phyloP scores from a whole-genome alignment of 371 early-diverging fungal genomes.

The Mucor circinelloides region DNA sequence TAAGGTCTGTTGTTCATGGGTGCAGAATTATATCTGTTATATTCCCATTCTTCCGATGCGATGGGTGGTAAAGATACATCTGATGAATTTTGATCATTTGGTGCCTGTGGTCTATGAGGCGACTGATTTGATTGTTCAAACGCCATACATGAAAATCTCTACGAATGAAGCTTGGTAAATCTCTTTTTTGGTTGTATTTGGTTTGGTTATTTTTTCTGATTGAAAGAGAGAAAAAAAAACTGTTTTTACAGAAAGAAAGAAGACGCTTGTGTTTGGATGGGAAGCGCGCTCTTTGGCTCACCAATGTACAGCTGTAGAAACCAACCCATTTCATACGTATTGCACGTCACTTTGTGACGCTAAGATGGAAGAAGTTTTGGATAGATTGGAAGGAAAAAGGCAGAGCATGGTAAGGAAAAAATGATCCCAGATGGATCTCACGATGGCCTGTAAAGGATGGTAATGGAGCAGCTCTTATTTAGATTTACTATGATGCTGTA shows the following conservation, averaged over 20 bases:
- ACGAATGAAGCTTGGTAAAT: not conserved
- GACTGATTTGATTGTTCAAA: conserved; percentile 40
- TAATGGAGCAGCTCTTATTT: no score
- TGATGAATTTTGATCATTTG: conserved; percentile 13
- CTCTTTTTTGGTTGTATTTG: not conserved
- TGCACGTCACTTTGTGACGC: conserved; percentile 35
- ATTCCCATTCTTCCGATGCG: conserved; percentile 23
- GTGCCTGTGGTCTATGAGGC: conserved; percentile 29
- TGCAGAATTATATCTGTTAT: conserved; percentile 19
- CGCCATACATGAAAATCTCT: conserved; percentile 30
- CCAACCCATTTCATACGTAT: not conserved
- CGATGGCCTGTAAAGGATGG: not conserved
- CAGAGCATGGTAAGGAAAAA: not conserved
- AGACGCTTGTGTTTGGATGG: not conserved
- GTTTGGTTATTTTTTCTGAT: not conserved
- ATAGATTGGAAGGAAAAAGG: not conserved
- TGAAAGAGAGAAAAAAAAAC: not conserved
- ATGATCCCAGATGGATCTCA: not conserved
- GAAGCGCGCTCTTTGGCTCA: not conserved
- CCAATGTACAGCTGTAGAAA: not conserved
- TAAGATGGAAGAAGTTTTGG: conserved; percentile 3
- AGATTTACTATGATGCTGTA: no score
- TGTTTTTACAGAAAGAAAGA: conserved; percentile 13
- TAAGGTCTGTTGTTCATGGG: conserved; percentile 6
- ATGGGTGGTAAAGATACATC: conserved; percentile 7